Evolutionary conservation across 345 rosid genomes (phyloP), one percentile per base, ranked within the genome.

Genomic region (Arabidopsis suecica): DNA sequence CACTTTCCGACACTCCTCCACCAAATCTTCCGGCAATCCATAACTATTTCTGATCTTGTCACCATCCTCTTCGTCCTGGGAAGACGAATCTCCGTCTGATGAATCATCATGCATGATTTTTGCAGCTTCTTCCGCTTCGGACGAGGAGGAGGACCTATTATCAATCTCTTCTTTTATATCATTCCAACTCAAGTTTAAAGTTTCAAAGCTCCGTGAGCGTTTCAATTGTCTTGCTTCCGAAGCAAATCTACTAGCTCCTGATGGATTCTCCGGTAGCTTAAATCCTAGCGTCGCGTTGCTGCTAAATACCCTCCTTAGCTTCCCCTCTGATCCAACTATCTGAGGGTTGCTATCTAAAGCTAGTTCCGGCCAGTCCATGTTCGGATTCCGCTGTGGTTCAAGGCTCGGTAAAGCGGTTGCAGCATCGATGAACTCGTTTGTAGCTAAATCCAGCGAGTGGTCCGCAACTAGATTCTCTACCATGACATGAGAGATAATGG

Each of bases 341-440:
- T 83, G 91, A n/a, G 96, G 90, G 13, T 81, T 81, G 44, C 87
- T 85, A 77, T 91, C 97, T 42, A 92, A 77, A 28, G 98, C 84
- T 81, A 61, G 80, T 69, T 96, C 98, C 40, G 96, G 99, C 99
- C 98, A 93, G 69, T 93, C 96, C 74, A 89, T 61, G 61, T 80
- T 68, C 16, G 76, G 65, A 51, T 72, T 72, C 65, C 51, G 38
- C 1, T 51, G 38, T 6, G 69, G 74, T 37, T 72, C 54, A 0
- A 78, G 59, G 9, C 78, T 72, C 8, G 73, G 73, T 37, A 78
- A 67, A 61, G 65, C 64, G 2, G 74, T 66, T 3, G 78, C 69
- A 53, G 81, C 69, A 61, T 78, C 81, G 60, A 78, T 78, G 28
- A 32, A 75, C 59, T 84, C 83, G 45, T 86, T 76, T 6, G 76